Evolutionary conservation across 371 early-diverging fungal species (phyloP).

Genomic region (Quaeritorhiza haematococci): DNA sequence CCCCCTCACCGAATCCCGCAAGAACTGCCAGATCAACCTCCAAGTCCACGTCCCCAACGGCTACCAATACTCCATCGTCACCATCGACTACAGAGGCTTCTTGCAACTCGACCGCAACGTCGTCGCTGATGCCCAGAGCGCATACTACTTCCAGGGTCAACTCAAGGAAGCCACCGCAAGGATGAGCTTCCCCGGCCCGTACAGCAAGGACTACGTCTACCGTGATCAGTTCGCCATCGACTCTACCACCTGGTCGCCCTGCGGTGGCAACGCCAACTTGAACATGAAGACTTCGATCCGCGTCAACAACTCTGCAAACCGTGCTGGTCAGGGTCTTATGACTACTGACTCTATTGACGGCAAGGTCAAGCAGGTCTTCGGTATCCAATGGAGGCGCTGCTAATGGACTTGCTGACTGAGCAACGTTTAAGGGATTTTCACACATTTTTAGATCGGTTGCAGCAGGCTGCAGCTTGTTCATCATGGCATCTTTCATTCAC

Average conservation of each 20-base stretch:
- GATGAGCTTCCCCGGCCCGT: conserved; percentile 4
- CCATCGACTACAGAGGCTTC: conserved; percentile 19
- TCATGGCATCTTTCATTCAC: too few species aligned
- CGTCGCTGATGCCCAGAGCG: conserved; percentile 10
- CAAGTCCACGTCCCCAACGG: conserved; percentile 16
- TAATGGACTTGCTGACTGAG: too few species aligned
- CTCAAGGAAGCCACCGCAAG: conserved; percentile 2
- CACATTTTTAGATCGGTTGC: too few species aligned
- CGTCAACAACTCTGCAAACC: conserved; percentile 9
- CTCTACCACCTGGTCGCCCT: conserved; percentile 17
- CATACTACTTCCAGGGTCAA: conserved; percentile 26
- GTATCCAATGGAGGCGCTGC: conserved; percentile 20
- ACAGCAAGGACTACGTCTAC: conserved; percentile 5
- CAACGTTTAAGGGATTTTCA: too few species aligned
- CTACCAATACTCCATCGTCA: conserved; percentile 18
- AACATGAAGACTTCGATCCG: conserved; percentile 22
- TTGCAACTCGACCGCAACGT: conserved; percentile 10
- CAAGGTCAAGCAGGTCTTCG: conserved; percentile 16
- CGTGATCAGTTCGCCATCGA: conserved; percentile 11
- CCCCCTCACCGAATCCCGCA: conserved; percentile 17
- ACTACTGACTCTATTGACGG: conserved; percentile 27
- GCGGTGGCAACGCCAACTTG: conserved; percentile 9
- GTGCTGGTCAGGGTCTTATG: background rate
- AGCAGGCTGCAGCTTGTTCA: too few species aligned
- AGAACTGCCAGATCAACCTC: conserved; percentile 25